Evolutionary conservation across 2,329 filamentous ascomycete species (phyloP).

Genomic region (Pseudogymnoascus sp.): DNA sequence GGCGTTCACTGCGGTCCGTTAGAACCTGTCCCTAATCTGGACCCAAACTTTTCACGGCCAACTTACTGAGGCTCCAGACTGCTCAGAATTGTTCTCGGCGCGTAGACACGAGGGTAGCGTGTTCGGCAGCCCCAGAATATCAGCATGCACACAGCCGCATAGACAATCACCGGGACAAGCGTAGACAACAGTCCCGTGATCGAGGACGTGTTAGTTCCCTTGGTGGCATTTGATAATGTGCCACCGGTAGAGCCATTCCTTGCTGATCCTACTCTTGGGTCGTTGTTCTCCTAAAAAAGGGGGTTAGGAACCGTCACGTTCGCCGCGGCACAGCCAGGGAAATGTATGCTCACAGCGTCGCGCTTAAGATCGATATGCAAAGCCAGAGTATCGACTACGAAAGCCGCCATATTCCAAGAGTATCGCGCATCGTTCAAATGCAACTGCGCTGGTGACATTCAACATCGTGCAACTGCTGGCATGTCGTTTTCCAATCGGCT

Average conservation of each 20-base stretch:
- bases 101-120: constrained; percentile 44
- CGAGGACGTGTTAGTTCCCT: constrained; percentile 34
- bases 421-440: constrained; percentile 4
- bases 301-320: background rate
- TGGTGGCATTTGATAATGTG: constrained; percentile 26
- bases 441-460: background rate
- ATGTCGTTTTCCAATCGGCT: background rate
- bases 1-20: constrained; percentile 26
- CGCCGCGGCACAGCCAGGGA: background rate
- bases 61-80: constrained; percentile 43
- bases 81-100: constrained; percentile 43
- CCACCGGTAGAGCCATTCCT: constrained; percentile 32
- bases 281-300: constrained; percentile 18
- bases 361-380: background rate
- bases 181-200: constrained; percentile 39
- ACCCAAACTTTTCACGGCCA: background rate
- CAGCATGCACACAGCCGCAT: constrained; percentile 40
- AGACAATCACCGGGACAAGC: constrained; percentile 43
- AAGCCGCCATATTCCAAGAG: background rate
- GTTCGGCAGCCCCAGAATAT: constrained; percentile 44
- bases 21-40: background rate
- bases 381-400: background rate
- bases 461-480: background rate
- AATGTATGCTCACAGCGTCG: background rate
- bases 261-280: constrained; percentile 37